A percentile compares a stretch with the other conserved stretches of the same genome.
phyloP scores from a whole-genome alignment of 352 stramenopile genomes.

The Pythium dissimile region DNA sequence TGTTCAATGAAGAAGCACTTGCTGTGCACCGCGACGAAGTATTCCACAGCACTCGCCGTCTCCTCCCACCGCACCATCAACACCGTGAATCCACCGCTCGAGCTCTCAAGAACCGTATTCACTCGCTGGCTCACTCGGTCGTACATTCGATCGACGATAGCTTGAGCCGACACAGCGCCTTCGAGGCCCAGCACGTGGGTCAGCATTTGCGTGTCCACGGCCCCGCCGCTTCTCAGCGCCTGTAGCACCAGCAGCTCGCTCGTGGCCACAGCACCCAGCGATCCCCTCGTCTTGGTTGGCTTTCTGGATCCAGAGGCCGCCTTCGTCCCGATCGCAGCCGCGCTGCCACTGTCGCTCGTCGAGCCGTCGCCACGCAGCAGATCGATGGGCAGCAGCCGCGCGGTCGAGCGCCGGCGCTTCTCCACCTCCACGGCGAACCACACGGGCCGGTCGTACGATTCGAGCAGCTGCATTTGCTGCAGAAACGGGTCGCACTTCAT shows the following conservation, averaged over 20 bases:
- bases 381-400: conserved; percentile 14
- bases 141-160: background rate
- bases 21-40: background rate
- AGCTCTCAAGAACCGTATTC: background rate
- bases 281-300: background rate
- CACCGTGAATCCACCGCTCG: background rate
- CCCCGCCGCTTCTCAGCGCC: background rate
- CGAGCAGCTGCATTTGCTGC: conserved; percentile 28
- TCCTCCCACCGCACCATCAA: background rate
- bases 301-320: no score
- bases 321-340: no score
- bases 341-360: no score
- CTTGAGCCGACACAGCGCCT: background rate
- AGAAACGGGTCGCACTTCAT: conserved; percentile 54
- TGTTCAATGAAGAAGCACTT: conserved; percentile 8
- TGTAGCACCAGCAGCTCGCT: conserved; percentile 15
- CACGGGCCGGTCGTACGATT: conserved; percentile 30
- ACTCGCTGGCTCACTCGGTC: background rate
- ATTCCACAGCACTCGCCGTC: background rate
- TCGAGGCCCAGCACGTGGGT: background rate
- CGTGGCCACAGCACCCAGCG: background rate
- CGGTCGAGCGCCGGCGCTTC: conserved; percentile 18
- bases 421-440: conserved; percentile 48
- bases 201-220: conserved; percentile 4
- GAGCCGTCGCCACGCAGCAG: background rate